Evolutionary conservation across 148 eudicot species (phyloP).

Genomic region (Heliamphora exappendiculata): DNA sequence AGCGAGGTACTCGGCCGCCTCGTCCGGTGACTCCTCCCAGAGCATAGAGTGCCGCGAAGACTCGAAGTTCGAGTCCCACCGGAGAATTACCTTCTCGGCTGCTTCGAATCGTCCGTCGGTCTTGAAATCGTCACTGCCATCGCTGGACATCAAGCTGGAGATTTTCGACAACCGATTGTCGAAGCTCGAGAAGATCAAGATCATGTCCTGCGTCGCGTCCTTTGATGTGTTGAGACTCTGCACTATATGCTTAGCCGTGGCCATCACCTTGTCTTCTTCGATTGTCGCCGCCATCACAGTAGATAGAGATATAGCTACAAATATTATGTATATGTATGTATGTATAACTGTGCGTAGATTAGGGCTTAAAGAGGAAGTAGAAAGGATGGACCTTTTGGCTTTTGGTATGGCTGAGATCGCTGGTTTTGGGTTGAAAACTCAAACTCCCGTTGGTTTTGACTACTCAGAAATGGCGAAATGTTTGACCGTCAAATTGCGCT

Average conservation of each 20-base stretch:
- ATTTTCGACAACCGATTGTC: slow-evolving; percentile 77
- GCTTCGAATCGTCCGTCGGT: slow-evolving; percentile 30
- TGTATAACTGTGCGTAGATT: neutral
- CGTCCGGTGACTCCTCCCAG: slow-evolving; percentile 28
- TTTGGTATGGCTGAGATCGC: neutral
- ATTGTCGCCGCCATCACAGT: slow-evolving; percentile 44
- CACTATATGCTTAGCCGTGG: slow-evolving; percentile 83
- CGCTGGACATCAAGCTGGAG: slow-evolving; percentile 26
- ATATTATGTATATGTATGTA: neutral
- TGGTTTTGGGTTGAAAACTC: neutral
- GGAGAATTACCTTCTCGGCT: slow-evolving; percentile 51
- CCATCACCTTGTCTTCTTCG: slow-evolving; percentile 71
- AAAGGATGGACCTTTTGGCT: neutral
- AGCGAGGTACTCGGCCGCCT: slow-evolving; percentile 39
- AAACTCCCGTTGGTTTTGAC: neutral
- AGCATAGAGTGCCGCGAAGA: slow-evolving; percentile 8
- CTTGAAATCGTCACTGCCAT: neutral
- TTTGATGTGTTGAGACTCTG: slow-evolving; percentile 50
- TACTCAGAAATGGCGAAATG: too few relatives aligned
- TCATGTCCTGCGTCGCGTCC: slow-evolving; percentile 76
- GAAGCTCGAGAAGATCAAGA: slow-evolving; percentile 63
- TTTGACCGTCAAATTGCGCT: too few relatives aligned
- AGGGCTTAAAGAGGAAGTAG: neutral
- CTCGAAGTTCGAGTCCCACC: slow-evolving; percentile 21
- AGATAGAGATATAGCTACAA: neutral